Base-by-base conservation (phyloP, 306 rosid genomes). In the Sicyos baderoa region DNA sequence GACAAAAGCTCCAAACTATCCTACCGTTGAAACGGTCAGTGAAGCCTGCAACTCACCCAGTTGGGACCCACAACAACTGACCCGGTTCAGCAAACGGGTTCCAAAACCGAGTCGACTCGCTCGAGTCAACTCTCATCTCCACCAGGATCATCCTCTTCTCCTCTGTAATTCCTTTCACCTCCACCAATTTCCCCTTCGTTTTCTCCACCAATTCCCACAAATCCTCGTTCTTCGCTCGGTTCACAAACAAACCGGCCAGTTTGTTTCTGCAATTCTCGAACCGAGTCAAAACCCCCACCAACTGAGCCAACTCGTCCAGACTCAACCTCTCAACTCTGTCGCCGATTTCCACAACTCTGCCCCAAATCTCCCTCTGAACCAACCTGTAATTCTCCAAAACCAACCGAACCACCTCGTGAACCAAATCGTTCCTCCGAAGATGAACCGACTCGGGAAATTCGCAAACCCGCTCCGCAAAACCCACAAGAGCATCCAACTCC, bases 51-150 rank as follows among this genome's bases (percentile, higher is more conserved):
- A 29, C 2, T 47, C 55, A 4, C 53, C 49, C 47, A 0, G 2
- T 72, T 19, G 76, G 78, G 56, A 81, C 70, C 83, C 74, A 67
- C 29, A 78, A 23, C 51, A 64, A 64, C 73, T 78, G 80, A 3
- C 87, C 96, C 25, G 90, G 80, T 2, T 91, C 95, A 51, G 84
- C 77, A 79, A 89, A 86, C 67, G 95, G 90, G 76, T 89, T 89
- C 7, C 82, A 62, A 0, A 49, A 76, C 79, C 84, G 88, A 71
- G 81, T 73, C 61, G 76, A 79, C 85, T 79, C 89, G 63, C 12
- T 6, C 15, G 47, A 61, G 25, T 76, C 80, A 1, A 18, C 23
- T 29, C 53, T 66, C 37, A 21, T 17, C 4, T 54, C 61, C 71
- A 83, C 78, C 77, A 85, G 57, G 63, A 76, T 10, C 64, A 84